These are phyloP conservation scores for Chytriomyces confervae DNA, from an alignment of 192 early-diverging fungal species.

Conservation along the genomic window DNA sequence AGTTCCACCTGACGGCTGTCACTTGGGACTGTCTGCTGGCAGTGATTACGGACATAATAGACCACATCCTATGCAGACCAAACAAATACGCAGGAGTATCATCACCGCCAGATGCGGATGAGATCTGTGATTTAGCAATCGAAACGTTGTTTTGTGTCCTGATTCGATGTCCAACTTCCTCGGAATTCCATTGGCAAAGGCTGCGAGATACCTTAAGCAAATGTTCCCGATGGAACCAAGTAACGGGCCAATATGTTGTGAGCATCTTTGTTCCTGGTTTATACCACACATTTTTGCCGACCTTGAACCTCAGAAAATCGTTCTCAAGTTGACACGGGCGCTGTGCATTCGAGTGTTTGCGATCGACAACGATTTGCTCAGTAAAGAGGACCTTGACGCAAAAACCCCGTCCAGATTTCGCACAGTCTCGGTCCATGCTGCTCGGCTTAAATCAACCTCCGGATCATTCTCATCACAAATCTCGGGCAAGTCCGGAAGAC, in stretches of 20 bases:
- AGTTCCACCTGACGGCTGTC: conserved; percentile 15
- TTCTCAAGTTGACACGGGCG: conserved; percentile 66
- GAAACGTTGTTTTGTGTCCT: conserved; percentile 75
- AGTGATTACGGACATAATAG: conserved; percentile 68
- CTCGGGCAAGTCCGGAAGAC: conserved; percentile 5
- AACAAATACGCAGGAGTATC: conserved; percentile 51
- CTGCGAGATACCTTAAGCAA: conserved; percentile 54
- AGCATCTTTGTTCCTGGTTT: conserved; percentile 37
- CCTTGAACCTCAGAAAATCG: conserved; percentile 56
- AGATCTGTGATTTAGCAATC: conserved; percentile 67
- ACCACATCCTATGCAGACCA: conserved; percentile 52
- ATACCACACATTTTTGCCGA: neutral
- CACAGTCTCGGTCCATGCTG: conserved; percentile 23
- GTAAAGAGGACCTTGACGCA: conserved; percentile 41
- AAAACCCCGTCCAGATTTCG: conserved; percentile 25
- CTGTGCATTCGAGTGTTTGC: conserved; percentile 62
- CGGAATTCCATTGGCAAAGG: conserved; percentile 64
- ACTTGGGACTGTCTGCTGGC: conserved; percentile 63
- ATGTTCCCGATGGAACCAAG: conserved; percentile 64
- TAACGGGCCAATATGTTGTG: conserved; percentile 73
- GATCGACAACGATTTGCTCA: conserved; percentile 63
- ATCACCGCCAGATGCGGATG: conserved; percentile 51
- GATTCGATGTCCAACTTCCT: conserved; percentile 61
- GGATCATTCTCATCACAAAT: conserved; percentile 39
- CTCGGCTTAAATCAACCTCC: conserved; percentile 39